Base-by-base conservation (phyloP, 768 basidiomycete species). In the Panus rudis region DNA sequence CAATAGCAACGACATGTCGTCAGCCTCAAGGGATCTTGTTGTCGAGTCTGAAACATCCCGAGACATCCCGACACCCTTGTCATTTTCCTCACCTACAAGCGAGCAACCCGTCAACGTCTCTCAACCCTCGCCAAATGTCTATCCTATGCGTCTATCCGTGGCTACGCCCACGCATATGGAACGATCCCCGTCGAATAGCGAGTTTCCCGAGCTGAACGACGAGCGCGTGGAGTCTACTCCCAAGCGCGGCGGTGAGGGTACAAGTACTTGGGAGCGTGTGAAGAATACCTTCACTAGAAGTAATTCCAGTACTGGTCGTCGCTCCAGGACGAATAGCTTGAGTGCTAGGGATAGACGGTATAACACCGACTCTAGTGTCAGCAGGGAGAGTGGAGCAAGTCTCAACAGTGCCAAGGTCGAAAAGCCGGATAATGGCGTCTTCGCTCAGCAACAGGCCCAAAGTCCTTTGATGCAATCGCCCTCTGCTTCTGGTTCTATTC, bases 291-390 rank as follows among this genome's bases (percentile, higher is more conserved):
- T 91, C 51, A 72, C 73, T 3, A 42, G 84, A 48, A 76, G 78
- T 21, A 75, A 71, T 26, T 86, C 86, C 32, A 73, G 71, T 40
- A 71, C 64, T 41, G 86, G 87, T 6, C 76, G 85, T 52, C 79
- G 87, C 38, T 88, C 86, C 40, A 79, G 88, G 30, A 79, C 82
- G 30, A 88, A 89, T 53, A 87, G 84, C 55, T 74, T 87, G 43
- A 71, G 71, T 32, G 73, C 75, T 35, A 78, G 83, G 38, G 78
- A 83, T 45, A 67, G 77, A 53, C 73, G 81, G 30, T 78, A 81
- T 57, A 70, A 81, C 46, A 80, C 79, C 3, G 84, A 86, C 53
- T 84, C 84, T 13, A 79, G 77, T 50, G 64, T 83, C 39, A 85
- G 81, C 54, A 71, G 84, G 32, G 84, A 88, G 64, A 88, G 86